A percentile compares a stretch with the other conserved stretches of the same genome.
Evolutionary conservation across 2,329 filamentous ascomycete genomes (phyloP).

Genomic region (Fusarium aywerte): DNA sequence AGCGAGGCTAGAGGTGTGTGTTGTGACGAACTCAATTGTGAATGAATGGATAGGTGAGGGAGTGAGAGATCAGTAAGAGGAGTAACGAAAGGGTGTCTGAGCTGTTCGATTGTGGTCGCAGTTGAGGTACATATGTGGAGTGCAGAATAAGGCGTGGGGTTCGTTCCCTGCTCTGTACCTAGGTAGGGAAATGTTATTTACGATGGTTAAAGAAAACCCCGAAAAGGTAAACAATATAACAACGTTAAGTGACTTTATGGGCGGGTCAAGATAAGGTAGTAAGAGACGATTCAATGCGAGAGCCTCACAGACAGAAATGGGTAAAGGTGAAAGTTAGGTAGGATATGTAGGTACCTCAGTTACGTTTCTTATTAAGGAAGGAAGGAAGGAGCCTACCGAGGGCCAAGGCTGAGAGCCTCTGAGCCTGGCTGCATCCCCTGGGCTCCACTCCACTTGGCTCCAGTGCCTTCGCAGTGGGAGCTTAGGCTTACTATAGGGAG

Average conservation of each 20-base stretch:
- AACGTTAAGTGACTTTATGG: conserved; percentile 1
- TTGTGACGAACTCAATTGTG: conserved; percentile 15
- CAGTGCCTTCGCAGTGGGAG: background rate
- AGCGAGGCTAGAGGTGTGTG: conserved; percentile 28
- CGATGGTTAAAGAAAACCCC: no score
- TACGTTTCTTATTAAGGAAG: conserved; percentile 13
- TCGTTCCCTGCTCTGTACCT: no score
- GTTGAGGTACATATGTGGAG: conserved; percentile 48
- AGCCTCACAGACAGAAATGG: no score
- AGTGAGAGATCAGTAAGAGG: conserved; percentile 21
- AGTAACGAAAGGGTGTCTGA: conserved; percentile 47
- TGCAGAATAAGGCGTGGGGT: conserved; percentile 51
- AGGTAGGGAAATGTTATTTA: no score
- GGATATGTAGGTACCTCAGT: no score
- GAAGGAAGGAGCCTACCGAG: conserved; percentile 6
- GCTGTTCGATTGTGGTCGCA: conserved; percentile 47
- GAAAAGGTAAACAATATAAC: background rate
- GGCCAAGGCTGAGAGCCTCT: conserved; percentile 25
- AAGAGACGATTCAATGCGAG: conserved; percentile 17
- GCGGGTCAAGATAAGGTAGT: conserved; percentile 33
- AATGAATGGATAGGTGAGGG: conserved; percentile 7
- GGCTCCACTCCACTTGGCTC: background rate
- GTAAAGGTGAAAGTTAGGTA: no score
- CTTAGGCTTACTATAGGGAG: no score
- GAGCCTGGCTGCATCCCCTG: background rate